A percentile compares a stretch with the other conserved stretches of the same genome.
phyloP scores from a whole-genome alignment of 2,329 filamentous ascomycete genomes.

The Tolypocladium cylindrosporum region DNA sequence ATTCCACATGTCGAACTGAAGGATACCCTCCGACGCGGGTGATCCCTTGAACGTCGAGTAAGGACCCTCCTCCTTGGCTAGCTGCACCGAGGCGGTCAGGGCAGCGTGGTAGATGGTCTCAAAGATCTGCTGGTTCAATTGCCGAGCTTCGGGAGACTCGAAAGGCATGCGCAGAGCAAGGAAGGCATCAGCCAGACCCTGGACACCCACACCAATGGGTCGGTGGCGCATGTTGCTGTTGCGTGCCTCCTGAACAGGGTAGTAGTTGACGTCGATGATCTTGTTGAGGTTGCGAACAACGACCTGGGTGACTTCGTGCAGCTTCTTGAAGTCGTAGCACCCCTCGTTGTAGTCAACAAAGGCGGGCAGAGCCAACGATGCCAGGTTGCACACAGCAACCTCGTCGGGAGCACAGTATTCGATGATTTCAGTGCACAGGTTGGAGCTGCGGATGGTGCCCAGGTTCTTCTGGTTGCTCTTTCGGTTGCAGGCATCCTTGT shows the following conservation, averaged over 20 bases:
- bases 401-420: slow-evolving; percentile 97
- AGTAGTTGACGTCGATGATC: slow-evolving; percentile 97
- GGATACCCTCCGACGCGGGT: slow-evolving; percentile 86
- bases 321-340: slow-evolving; percentile 89
- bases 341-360: slow-evolving; percentile 81
- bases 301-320: slow-evolving; percentile 88
- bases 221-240: slow-evolving; percentile 97
- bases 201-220: slow-evolving; percentile 92
- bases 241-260: slow-evolving; percentile 86
- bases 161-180: slow-evolving; percentile 93
- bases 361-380: slow-evolving; percentile 82
- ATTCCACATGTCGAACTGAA: slow-evolving; percentile 98
- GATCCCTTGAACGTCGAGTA: slow-evolving; percentile 91
- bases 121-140: slow-evolving; percentile 97
- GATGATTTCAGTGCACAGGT: slow-evolving; percentile 96
- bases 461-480: slow-evolving; percentile 99
- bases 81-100: slow-evolving; percentile 76
- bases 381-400: slow-evolving; percentile 96
- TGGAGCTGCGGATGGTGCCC: slow-evolving; percentile 95
- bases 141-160: slow-evolving; percentile 85
- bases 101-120: slow-evolving; percentile 98
- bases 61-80: slow-evolving; percentile 73
- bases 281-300: slow-evolving; percentile 94
- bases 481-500: slow-evolving; percentile 96
- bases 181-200: slow-evolving; percentile 97